Evolutionary conservation across 257 asterid species (phyloP).

Genomic region (Eustoma russellianum): DNA sequence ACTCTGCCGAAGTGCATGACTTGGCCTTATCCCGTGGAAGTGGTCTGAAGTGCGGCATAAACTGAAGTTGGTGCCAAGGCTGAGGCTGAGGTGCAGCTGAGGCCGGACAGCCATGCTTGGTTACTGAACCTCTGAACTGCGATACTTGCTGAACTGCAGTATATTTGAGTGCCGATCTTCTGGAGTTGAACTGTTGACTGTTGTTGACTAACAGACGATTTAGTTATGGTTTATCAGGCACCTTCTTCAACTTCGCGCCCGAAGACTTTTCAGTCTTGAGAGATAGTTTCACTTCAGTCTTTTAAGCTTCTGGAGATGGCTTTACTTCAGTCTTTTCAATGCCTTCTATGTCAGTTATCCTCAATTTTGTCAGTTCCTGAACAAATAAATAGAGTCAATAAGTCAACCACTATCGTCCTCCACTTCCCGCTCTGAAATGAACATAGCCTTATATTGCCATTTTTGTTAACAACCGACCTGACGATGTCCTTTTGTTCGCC

Average conservation of each 20-base stretch:
- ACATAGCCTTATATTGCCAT: not conserved
- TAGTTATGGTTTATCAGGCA: too few relatives aligned
- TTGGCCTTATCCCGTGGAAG: too few relatives aligned
- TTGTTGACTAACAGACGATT: too few relatives aligned
- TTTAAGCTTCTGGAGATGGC: slow-evolving; percentile 30
- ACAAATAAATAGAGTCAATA: slow-evolving; percentile 1
- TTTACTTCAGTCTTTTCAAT: slow-evolving; percentile 48
- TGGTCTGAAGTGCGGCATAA: too few relatives aligned
- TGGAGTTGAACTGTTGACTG: too few relatives aligned
- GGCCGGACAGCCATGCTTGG: too few relatives aligned
- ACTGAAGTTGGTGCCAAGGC: too few relatives aligned
- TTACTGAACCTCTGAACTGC: too few relatives aligned
- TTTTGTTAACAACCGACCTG: slow-evolving; percentile 44
- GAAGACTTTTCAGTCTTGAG: slow-evolving; percentile 37
- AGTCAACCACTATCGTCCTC: not conserved
- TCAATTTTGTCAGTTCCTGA: slow-evolving; percentile 84
- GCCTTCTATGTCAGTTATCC: slow-evolving; percentile 78
- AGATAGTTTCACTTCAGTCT: slow-evolving; percentile 35
- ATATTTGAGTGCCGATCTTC: too few relatives aligned
- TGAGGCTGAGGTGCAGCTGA: too few relatives aligned
- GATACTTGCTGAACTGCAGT: too few relatives aligned
- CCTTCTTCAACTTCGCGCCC: slow-evolving; percentile 24
- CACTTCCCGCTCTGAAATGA: not conserved
- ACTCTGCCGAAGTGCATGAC: too few relatives aligned
- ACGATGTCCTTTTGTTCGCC: slow-evolving; percentile 85